Base-by-base conservation (phyloP, 2,329 filamentous ascomycete species). In the Aspergillus sp. region DNA sequence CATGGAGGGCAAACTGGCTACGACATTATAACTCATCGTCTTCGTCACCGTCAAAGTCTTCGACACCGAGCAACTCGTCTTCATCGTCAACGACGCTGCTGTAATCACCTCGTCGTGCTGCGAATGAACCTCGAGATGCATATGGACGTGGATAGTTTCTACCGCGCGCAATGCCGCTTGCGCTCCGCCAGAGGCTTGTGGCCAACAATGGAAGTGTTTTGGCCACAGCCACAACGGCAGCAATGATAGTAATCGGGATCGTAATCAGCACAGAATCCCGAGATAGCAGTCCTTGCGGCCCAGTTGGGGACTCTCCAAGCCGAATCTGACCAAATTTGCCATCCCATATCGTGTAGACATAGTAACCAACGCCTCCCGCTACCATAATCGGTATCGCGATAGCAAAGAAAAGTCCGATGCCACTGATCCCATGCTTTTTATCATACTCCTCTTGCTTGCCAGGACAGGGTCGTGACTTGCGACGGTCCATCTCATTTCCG, bases 1-100 rank as follows among this genome's bases (percentile, higher is more conserved):
- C 23, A 11, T 14, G 41, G 24, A 33, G 7, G 21, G 50, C 24
- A 27, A 50, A 39, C 8, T 23, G 5, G 47, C 37, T 4, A 31
- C 23, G 15, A 19, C 24, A 50, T 57, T 66, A 76, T 45, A 68
- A 69, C 55, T 77, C 75, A 52, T 78, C 90, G 61, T 97, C 93
- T 70, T 97, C 93, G 64, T 97, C 93, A 64, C 90, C 92, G 64
- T 97, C 93, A 65, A 91, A 92, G 59, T 96, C 93, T 65, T 97
- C 93, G 1, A 67, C 68, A 1, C 95, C 95, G 37, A 99, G 78
- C 65, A 99, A 79, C 79, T 98, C 93, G 49, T 93, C 93, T 73
- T 98, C 95, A 71, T 98, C 95, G 51, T 95, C 90, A 68, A 96
- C 92, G 52, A 96, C 91, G 68, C 89, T 84, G 15, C 88, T 86